A percentile compares a stretch with the other conserved stretches of the same genome.
Conservation (phyloP, 805 yeast species). For the Candida khao-thaluensis region DNA sequence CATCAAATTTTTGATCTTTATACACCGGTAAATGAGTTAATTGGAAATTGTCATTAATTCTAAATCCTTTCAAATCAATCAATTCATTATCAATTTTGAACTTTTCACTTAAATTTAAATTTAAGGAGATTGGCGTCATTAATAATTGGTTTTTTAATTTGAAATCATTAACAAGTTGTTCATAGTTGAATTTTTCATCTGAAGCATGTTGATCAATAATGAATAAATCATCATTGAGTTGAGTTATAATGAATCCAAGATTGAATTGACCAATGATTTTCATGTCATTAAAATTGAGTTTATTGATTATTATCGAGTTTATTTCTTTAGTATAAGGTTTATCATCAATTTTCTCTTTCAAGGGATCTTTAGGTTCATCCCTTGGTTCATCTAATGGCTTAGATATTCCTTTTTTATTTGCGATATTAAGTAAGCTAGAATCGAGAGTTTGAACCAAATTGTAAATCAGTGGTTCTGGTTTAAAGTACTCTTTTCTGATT, state of each 20-base stretch:
- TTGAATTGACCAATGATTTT: conserved; percentile 89
- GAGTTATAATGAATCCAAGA: conserved; percentile 86
- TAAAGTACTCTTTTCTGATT: background rate
- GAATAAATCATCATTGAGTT: conserved; percentile 60
- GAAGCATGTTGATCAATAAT: conserved; percentile 97
- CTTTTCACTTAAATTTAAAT: conserved; percentile 79
- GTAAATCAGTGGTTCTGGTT: conserved; percentile 3
- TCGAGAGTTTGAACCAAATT: conserved; percentile 3
- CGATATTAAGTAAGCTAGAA: background rate
- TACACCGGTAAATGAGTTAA: conserved; percentile 71
- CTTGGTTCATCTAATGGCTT: background rate
- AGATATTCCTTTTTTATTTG: background rate
- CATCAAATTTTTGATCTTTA: conserved; percentile 64
- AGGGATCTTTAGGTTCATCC: background rate
- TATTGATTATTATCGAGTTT: conserved; percentile 45
- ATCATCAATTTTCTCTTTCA: background rate
- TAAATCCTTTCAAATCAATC: conserved; percentile 78
- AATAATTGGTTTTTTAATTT: conserved; percentile 61
- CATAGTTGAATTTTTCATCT: conserved; percentile 93
- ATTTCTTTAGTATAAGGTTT: conserved; percentile 2
- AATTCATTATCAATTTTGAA: conserved; percentile 52
- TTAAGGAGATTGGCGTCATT: conserved; percentile 57
- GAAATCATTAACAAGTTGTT: conserved; percentile 54
- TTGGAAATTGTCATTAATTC: conserved; percentile 45
- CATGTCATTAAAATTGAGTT: conserved; percentile 75